Conservation (phyloP, 2,329 filamentous ascomycete genomes). For the Raffaelea albimanens region DNA sequence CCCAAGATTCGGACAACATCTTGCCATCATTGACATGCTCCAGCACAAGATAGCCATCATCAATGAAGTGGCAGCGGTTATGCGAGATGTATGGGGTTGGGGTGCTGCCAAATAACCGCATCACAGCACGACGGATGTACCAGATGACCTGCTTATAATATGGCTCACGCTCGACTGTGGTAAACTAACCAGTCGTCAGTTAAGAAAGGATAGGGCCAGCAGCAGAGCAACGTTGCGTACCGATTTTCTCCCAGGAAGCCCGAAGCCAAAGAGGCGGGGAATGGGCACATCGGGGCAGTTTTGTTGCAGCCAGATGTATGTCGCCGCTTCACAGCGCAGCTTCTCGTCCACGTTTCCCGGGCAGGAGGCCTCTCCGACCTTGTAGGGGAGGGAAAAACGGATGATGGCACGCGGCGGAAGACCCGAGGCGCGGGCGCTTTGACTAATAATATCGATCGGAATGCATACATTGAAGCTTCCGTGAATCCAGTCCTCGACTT, state of each 20-base stretch:
- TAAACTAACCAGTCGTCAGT: no score
- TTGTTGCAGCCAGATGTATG: conserved; percentile 27
- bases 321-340: conserved; percentile 25
- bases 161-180: not conserved
- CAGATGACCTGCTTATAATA: not conserved
- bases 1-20: conserved; percentile 20
- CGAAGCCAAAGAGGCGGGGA: conserved; percentile 16
- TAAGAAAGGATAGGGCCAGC: no score
- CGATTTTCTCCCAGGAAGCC: conserved; percentile 3
- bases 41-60: conserved; percentile 16
- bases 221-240: no score
- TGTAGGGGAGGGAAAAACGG: conserved; percentile 18
- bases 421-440: not conserved
- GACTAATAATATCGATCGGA: conserved; percentile 17
- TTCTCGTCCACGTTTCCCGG: conserved; percentile 30
- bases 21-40: conserved; percentile 16
- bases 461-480: conserved; percentile 28
- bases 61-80: conserved; percentile 5
- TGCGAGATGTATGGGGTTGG: not conserved
- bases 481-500: conserved; percentile 18
- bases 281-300: conserved; percentile 26
- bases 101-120: no score
- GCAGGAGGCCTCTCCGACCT: conserved; percentile 21
- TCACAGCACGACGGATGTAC: not conserved
- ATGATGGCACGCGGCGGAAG: conserved; percentile 1